A percentile compares a stretch with the other conserved stretches of the same genome.
Evolutionary conservation across 1,284 basidiomycete genomes (phyloP).

Genomic region (Cryptococcus sp.): DNA sequence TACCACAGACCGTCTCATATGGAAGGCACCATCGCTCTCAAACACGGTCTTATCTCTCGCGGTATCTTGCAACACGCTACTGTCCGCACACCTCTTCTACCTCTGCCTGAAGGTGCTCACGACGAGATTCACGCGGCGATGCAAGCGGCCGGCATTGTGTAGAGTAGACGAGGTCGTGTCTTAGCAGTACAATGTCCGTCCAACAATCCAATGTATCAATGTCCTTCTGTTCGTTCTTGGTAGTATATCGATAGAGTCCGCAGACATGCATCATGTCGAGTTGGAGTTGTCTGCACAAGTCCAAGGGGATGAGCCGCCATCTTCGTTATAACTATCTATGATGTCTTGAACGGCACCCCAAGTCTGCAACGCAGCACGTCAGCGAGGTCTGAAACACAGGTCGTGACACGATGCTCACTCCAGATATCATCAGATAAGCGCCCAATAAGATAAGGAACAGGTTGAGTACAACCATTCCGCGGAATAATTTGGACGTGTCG

Average conservation of each 20-base stretch:
- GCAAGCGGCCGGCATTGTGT: too few relatives aligned
- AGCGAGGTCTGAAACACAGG: not conserved
- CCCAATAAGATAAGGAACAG: conserved; percentile 34
- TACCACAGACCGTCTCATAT: conserved; percentile 27
- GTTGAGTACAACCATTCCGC: conserved; percentile 21
- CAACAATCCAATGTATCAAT: too few relatives aligned
- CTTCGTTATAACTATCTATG: conserved; percentile 25
- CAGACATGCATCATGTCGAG: conserved; percentile 11
- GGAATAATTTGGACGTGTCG: conserved; percentile 15
- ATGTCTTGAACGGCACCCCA: conserved; percentile 41
- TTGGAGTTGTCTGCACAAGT: conserved; percentile 43
- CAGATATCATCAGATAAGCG: conserved; percentile 13
- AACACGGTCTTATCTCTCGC: conserved; percentile 19
- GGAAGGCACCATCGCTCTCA: conserved; percentile 27
- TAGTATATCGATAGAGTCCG: not conserved
- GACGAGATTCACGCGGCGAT: conserved; percentile 20
- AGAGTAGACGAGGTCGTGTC: too few relatives aligned
- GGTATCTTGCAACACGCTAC: conserved; percentile 20
- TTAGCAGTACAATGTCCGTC: too few relatives aligned
- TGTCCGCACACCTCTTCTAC: conserved; percentile 18
- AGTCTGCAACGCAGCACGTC: conserved; percentile 24
- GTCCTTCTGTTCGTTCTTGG: too few relatives aligned
- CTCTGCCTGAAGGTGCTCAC: conserved; percentile 21
- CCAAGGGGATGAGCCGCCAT: conserved; percentile 33
- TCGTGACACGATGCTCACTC: conserved; percentile 1